phyloP scores from a whole-genome alignment of 345 rosid species.

The Euphorbia lathyris region DNA sequence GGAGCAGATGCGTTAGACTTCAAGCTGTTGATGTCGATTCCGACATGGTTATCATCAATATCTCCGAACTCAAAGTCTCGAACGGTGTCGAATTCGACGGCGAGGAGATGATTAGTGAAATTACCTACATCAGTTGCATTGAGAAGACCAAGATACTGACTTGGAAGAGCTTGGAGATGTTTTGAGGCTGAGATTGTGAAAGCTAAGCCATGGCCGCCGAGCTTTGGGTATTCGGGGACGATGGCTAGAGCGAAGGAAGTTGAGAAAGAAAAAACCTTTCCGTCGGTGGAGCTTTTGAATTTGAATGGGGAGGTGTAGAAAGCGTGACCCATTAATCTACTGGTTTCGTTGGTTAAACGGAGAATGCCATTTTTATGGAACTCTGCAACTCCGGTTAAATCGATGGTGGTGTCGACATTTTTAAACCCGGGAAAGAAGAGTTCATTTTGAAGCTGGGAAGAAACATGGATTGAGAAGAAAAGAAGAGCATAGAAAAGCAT shows the following conservation, averaged over 20 bases:
- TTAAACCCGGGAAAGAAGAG: slow-evolving; percentile 53
- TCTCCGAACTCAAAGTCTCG: slow-evolving; percentile 29
- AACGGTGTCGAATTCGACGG: slow-evolving; percentile 26
- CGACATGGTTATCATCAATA: slow-evolving; percentile 29
- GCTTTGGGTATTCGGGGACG: slow-evolving; percentile 24
- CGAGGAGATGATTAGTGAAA: slow-evolving; percentile 19
- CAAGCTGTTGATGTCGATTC: slow-evolving; percentile 21
- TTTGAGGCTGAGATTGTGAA: slow-evolving; percentile 26
- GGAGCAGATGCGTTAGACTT: slow-evolving; percentile 21
- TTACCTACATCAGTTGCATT: slow-evolving; percentile 19
- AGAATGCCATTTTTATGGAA: slow-evolving; percentile 19
- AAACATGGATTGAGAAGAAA: slow-evolving; percentile 28
- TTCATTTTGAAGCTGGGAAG: slow-evolving; percentile 26
- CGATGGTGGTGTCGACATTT: slow-evolving; percentile 16
- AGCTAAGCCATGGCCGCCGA: slow-evolving; percentile 32
- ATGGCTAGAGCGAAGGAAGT: slow-evolving; percentile 22
- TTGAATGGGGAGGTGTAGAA: slow-evolving; percentile 20
- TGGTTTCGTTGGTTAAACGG: slow-evolving; percentile 21
- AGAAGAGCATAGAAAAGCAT: slow-evolving; percentile 8
- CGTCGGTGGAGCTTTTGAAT: slow-evolving; percentile 19
- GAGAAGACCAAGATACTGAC: slow-evolving; percentile 25
- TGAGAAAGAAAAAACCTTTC: slow-evolving; percentile 18
- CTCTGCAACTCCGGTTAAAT: slow-evolving; percentile 18
- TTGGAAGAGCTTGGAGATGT: slow-evolving; percentile 18
- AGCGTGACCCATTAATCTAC: slow-evolving; percentile 23